These are phyloP conservation scores for Corynascus novoguineensis DNA, from an alignment of 495 filamentous ascomycete genomes.

Conservation along the genomic window DNA sequence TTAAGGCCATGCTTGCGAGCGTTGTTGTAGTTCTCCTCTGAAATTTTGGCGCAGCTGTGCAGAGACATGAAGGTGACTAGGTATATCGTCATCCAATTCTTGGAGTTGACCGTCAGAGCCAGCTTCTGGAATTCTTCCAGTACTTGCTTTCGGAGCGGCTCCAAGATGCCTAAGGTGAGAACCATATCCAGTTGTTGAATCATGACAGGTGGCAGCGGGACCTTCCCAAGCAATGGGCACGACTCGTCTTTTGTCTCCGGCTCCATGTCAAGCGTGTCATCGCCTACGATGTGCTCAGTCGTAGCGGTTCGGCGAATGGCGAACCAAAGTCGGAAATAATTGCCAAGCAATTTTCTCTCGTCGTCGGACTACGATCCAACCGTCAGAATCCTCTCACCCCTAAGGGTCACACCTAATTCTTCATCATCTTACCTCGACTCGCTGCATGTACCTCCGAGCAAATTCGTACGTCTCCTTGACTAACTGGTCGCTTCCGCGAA, in stretches of 20 bases:
- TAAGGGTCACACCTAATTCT: neutral
- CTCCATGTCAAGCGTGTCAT: constrained; percentile 34
- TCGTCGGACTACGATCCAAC: constrained; percentile 11
- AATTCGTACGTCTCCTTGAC: constrained; percentile 20
- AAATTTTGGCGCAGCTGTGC: constrained; percentile 34
- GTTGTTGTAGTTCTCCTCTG: constrained; percentile 33
- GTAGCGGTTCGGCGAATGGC: constrained; percentile 34
- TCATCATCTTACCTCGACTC: constrained; percentile 10
- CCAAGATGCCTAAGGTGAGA: constrained; percentile 27
- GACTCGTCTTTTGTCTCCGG: constrained; percentile 24
- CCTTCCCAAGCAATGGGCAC: constrained; percentile 31
- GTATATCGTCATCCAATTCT: constrained; percentile 37
- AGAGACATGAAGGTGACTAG: constrained; percentile 38
- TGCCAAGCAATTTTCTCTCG: constrained; percentile 26
- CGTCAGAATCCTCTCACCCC: neutral
- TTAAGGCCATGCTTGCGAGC: constrained; percentile 25
- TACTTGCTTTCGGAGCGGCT: constrained; percentile 34
- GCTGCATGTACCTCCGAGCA: constrained; percentile 14
- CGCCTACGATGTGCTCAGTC: constrained; percentile 33
- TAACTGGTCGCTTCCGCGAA: constrained; percentile 14
- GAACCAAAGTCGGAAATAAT: constrained; percentile 34
- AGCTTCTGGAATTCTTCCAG: constrained; percentile 37
- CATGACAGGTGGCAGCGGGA: constrained; percentile 40
- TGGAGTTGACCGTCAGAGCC: constrained; percentile 25
- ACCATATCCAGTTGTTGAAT: constrained; percentile 39